A percentile compares a stretch with the other conserved stretches of the same genome.
Conservation (phyloP, 2,329 filamentous ascomycete species). For the Phaeosphaeria sp. region DNA sequence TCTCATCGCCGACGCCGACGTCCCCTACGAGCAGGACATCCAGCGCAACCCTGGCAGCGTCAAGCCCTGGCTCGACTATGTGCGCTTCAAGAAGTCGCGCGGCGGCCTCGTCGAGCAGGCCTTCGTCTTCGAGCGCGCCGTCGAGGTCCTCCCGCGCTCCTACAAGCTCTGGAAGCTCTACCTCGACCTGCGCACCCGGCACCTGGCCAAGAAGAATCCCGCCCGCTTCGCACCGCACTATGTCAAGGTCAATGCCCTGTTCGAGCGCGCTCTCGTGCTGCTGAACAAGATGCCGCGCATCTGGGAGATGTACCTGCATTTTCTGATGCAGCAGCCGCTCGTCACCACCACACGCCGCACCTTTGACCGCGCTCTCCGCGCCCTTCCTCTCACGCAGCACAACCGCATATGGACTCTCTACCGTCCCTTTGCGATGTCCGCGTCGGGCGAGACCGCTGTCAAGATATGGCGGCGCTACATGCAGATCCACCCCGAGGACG, state of each 20-base stretch:
- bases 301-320: slow-evolving; percentile 96
- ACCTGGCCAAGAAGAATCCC: slow-evolving; percentile 82
- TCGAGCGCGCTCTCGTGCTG: slow-evolving; percentile 88
- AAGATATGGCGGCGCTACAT: slow-evolving; percentile 96
- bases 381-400: slow-evolving; percentile 92
- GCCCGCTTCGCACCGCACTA: slow-evolving; percentile 81
- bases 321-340: slow-evolving; percentile 89
- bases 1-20: slow-evolving; percentile 80
- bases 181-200: slow-evolving; percentile 81
- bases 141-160: slow-evolving; percentile 85
- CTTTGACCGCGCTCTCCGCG: slow-evolving; percentile 90
- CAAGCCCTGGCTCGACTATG: slow-evolving; percentile 95
- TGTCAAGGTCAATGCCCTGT: slow-evolving; percentile 92
- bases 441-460: slow-evolving; percentile 86
- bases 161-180: slow-evolving; percentile 99
- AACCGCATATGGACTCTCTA: slow-evolving; percentile 95
- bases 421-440: slow-evolving; percentile 87
- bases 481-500: slow-evolving; percentile 94
- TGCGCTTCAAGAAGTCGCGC: slow-evolving; percentile 87
- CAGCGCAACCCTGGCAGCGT: slow-evolving; percentile 83
- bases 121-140: slow-evolving; percentile 87
- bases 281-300: slow-evolving; percentile 99
- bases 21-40: slow-evolving; percentile 95
- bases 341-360: slow-evolving; percentile 85
- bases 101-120: slow-evolving; percentile 86